Percentiles rank a stretch among this genome's conserved stretches.
phyloP scores from a whole-genome alignment of 2,329 filamentous ascomycete species.

The Remersonia thermophila region DNA sequence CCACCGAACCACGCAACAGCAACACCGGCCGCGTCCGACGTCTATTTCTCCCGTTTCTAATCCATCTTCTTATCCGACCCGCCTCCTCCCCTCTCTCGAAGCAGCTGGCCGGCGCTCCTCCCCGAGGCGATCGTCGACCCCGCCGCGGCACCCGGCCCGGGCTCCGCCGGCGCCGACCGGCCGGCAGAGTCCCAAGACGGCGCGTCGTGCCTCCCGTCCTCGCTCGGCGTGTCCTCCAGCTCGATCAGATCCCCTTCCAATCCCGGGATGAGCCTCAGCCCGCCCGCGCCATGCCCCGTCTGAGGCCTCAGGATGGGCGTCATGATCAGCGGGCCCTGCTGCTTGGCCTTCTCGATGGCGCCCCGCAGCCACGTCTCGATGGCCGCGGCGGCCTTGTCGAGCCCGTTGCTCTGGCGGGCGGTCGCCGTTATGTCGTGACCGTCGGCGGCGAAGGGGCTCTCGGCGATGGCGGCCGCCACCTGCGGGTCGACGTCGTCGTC shows the following conservation, averaged over 20 bases:
- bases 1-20: too few relatives aligned
- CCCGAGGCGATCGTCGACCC: conserved; percentile 26
- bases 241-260: conserved; percentile 19
- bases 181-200: too few relatives aligned
- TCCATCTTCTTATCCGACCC: conserved; percentile 35
- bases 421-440: conserved; percentile 30
- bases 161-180: too few relatives aligned
- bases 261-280: conserved; percentile 13
- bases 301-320: conserved; percentile 33
- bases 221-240: conserved; percentile 18
- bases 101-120: conserved; percentile 27
- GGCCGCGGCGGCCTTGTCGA: conserved; percentile 76
- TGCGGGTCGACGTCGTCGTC: conserved; percentile 17
- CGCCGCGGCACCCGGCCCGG: too few relatives aligned
- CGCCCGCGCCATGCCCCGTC: conserved; percentile 10
- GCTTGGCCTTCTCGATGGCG: conserved; percentile 46
- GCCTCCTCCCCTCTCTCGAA: conserved; percentile 27
- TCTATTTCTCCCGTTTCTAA: conserved; percentile 19
- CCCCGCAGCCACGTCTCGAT: conserved; percentile 87
- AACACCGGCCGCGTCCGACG: too few relatives aligned
- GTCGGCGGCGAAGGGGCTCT: conserved; percentile 38
- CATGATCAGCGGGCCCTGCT: conserved; percentile 21
- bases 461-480: conserved; percentile 30
- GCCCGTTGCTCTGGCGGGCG: conserved; percentile 36
- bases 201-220: conserved; percentile 14